A percentile compares a stretch with the other conserved stretches of the same genome.
Conservation (phyloP, 2,329 filamentous ascomycete genomes). For the Aspergillus spinulosporus region DNA sequence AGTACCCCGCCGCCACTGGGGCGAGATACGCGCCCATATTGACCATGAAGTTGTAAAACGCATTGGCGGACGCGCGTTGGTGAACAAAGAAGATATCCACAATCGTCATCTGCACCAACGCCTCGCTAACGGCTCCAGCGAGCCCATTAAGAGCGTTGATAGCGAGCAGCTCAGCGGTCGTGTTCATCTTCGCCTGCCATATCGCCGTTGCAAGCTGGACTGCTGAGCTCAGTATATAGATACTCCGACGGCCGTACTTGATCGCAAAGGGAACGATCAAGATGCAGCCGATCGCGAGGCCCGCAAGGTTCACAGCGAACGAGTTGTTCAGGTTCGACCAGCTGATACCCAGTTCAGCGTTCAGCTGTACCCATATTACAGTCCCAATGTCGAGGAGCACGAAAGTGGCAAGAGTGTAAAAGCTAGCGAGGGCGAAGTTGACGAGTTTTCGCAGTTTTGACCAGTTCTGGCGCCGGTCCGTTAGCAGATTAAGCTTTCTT, state of each 20-base stretch:
- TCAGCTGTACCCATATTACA: not conserved
- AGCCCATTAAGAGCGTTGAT: constrained; percentile 13
- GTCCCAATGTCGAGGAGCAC: not conserved
- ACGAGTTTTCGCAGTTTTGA: constrained; percentile 5
- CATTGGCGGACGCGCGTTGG: constrained; percentile 14
- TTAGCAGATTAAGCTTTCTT: not conserved
- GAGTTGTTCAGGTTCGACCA: constrained; percentile 12
- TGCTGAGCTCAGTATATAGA: constrained; percentile 9
- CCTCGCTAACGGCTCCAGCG: constrained; percentile 15
- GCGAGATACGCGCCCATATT: constrained; percentile 10
- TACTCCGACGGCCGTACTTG: constrained; percentile 12
- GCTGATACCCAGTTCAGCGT: constrained; percentile 12
- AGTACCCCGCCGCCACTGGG: constrained; percentile 26
- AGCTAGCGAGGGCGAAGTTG: constrained; percentile 2
- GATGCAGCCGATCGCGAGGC: constrained; percentile 13
- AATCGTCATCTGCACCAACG: constrained; percentile 20
- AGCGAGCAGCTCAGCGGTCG: not conserved
- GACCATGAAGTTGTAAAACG: constrained; percentile 11
- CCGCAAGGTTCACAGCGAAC: constrained; percentile 14
- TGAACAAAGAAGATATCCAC: constrained; percentile 20
- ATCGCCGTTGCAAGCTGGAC: not conserved
- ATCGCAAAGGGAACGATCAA: constrained; percentile 17
- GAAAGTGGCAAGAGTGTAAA: not conserved
- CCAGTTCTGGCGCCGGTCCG: constrained; percentile 12
- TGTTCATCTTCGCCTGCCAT: not conserved